phyloP scores from a whole-genome alignment of 805 yeast species.

The Nakazawaea populi region DNA sequence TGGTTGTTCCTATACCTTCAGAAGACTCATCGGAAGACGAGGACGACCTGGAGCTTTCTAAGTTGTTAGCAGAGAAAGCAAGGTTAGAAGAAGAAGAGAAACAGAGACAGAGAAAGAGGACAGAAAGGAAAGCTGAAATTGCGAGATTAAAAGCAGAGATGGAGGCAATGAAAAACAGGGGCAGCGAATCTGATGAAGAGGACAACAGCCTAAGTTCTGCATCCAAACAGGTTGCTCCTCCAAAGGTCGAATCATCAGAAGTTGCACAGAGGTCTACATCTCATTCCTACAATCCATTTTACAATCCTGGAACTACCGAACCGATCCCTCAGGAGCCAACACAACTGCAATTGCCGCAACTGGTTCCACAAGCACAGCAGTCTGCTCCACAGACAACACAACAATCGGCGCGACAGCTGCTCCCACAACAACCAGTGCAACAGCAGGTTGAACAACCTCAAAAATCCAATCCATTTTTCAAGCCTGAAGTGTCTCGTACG shows the following conservation, averaged over 20 bases:
- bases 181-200: constrained; percentile 36
- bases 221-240: neutral
- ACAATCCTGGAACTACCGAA: constrained; percentile 5
- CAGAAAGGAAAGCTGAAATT: constrained; percentile 40
- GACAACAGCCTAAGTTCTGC: constrained; percentile 9
- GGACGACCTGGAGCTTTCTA: constrained; percentile 7
- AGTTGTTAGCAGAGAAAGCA: constrained; percentile 9
- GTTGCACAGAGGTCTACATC: neutral
- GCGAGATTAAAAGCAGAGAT: constrained; percentile 27
- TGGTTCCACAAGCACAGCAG: neutral
- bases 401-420: constrained; percentile 11
- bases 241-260: neutral
- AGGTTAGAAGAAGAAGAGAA: constrained; percentile 35
- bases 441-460: neutral
- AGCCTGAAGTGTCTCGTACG: constrained; percentile 28
- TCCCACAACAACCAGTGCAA: constrained; percentile 12
- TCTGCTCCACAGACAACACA: neutral
- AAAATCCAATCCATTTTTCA: constrained; percentile 56
- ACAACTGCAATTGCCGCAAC: neutral
- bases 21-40: constrained; percentile 4
- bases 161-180: constrained; percentile 34
- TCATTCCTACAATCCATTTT: constrained; percentile 8
- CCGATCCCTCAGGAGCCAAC: constrained; percentile 6
- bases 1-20: neutral
- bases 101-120: constrained; percentile 43